Evolutionary conservation across 2,329 filamentous ascomycete genomes (phyloP), one percentile per base, ranked within the genome.

Genomic region (Penicillium sp.): DNA sequence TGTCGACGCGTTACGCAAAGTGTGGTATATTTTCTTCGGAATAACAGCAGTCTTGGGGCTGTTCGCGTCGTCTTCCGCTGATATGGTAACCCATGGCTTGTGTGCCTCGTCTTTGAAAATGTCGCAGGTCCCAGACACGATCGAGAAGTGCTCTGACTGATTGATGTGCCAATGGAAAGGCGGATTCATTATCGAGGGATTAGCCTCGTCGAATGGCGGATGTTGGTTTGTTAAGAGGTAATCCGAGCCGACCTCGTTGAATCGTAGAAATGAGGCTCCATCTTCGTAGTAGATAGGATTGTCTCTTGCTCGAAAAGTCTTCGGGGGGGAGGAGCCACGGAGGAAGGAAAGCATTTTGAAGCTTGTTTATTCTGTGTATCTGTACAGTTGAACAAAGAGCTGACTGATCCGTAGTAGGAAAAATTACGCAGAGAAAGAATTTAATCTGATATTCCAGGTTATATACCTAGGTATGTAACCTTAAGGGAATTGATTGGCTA

Each of bases 111-210:
- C 63, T 18, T 53, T 52, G n/a, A 52, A 65, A 24, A 64, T 59
- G n/a, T 47, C 56, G 24, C 56, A 64, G 9, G 35, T 55, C 11
- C 65, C 65, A 1, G 59, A 56, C 2, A 46, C 43, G 14, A 64
- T 52, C 24, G 52, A 57, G 56, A 66, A 65, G 21, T 57, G 40
- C 47, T 66, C 65, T 18, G 56, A 52, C 52, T 66, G 64, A 53
- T 60, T 57, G 55, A 66, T 56, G 53, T 66, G 65, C 30, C 60
- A 62, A 52, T 66, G 65, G 28, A 62, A 61, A 4, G 65, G 65
- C 28, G 65, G 65, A 20, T 56, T 28, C 28, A 65, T 54, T 6
- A 66, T 60, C n/a, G 61, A 62, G 11, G 48, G 40, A 12, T 62
- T 28, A 3, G 50, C 55, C 4, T 8, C 14, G 16, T 42, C 45